A percentile compares a stretch with the other conserved stretches of the same genome.
Conservation (phyloP, 805 yeast species). For the Candida sithepensis region DNA sequence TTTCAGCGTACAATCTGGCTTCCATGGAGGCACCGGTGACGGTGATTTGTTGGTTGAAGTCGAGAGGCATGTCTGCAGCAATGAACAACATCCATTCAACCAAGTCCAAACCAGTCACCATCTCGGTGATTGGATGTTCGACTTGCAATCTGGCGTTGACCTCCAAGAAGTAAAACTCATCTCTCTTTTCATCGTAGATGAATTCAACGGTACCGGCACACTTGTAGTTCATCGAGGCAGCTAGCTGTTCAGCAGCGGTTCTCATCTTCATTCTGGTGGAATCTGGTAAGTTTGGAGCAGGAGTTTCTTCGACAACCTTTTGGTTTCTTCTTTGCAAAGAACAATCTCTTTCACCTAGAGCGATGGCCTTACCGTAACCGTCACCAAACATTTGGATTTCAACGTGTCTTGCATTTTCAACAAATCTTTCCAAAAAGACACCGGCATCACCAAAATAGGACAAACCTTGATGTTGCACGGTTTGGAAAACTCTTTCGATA, state of each 20-base stretch:
- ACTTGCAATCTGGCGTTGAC: slow-evolving; percentile 97
- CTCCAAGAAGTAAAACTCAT: slow-evolving; percentile 91
- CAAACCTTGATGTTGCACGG: slow-evolving; percentile 91
- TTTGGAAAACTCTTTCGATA: slow-evolving; percentile 77
- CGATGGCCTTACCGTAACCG: slow-evolving; percentile 88
- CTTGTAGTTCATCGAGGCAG: slow-evolving; percentile 79
- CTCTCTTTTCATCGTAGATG: slow-evolving; percentile 81
- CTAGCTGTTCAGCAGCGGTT: slow-evolving; percentile 80
- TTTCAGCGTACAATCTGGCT: slow-evolving; percentile 94
- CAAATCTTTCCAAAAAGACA: slow-evolving; percentile 91
- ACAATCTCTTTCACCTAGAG: slow-evolving; percentile 96
- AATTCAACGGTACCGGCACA: slow-evolving; percentile 98
- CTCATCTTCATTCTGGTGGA: slow-evolving; percentile 71
- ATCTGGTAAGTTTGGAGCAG: slow-evolving; percentile 91
- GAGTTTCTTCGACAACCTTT: slow-evolving; percentile 94
- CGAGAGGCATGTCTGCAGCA: slow-evolving; percentile 88
- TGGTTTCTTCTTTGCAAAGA: slow-evolving; percentile 97
- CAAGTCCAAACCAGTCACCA: slow-evolving; percentile 89
- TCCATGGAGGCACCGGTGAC: slow-evolving; percentile 92
- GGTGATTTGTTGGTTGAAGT: slow-evolving; percentile 54
- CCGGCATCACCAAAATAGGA: slow-evolving; percentile 94
- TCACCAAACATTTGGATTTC: slow-evolving; percentile 97
- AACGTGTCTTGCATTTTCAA: slow-evolving; percentile 92
- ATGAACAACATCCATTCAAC: slow-evolving; percentile 96
- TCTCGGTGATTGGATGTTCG: slow-evolving; percentile 95